Base-by-base conservation (phyloP, 257 asterid genomes). In the Salvia splendens region DNA sequence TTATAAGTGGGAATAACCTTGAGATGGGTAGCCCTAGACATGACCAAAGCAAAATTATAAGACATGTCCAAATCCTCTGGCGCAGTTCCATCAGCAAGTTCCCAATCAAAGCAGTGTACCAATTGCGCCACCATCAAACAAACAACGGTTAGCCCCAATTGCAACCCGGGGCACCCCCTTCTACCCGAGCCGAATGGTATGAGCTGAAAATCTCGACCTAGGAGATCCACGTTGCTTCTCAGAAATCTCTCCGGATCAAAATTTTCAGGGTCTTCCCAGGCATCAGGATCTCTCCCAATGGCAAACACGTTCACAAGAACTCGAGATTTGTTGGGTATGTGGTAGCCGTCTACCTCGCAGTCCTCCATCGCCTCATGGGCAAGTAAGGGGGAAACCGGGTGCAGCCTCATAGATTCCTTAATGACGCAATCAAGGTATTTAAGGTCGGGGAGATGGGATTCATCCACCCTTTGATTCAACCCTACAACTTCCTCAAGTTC, bases 81-180 rank as follows among this genome's bases (percentile, higher is more conserved):
- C 46, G 57, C 0, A 67, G 64, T 67, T 17, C 72, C 68, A 35
- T 67, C 46, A 2, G 74, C 68, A 15, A 77, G 68, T 30, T 61
- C 42, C 77, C 77, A 72, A 55, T 77, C 68, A 40, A 71, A 71
- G 60, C 77, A 77, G 38, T 77, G 81, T 8, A 72, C 75, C 38
- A 77, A 46, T 24, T 77, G 75, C 0, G 81, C 68, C 30, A 77
- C 74, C 24, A 66, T 16, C 1, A 76, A 36, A 3, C 61, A 66
- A 12, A 71, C 71, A 0, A 53, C 5, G 2, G 63, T 41, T 3
- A 77, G 12, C 16, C 78, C 81, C 38, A 77, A 6, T 28, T 69
- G 76, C 72, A 67, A 6, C 11, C 74, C 77, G 4, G 74, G 81
- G 53, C 81, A 76, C 0, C 74, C 72, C 65, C 80, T 68, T 33